phyloP scores from a whole-genome alignment of 1,284 basidiomycete genomes.

The Spongiforma sp. region DNA sequence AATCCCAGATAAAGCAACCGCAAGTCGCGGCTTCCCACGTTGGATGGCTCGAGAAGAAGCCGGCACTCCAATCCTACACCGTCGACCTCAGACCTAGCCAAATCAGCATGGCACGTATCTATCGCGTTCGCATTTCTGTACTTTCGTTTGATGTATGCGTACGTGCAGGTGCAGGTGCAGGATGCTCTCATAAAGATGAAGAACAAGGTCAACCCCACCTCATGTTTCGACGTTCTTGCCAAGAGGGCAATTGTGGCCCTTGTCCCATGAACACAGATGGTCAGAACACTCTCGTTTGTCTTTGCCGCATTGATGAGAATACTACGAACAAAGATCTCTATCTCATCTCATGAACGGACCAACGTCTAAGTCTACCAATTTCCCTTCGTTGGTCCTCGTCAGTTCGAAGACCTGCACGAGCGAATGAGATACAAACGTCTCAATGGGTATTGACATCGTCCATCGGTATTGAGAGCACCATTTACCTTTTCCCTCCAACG shows the following conservation, averaged over 20 bases:
- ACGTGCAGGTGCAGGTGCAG: slow-evolving; percentile 68
- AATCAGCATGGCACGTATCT: slow-evolving; percentile 85
- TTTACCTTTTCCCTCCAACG: too few relatives aligned
- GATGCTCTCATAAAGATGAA: slow-evolving; percentile 99
- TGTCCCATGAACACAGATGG: slow-evolving; percentile 99
- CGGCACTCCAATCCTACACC: slow-evolving; percentile 89
- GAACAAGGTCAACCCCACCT: slow-evolving; percentile 98
- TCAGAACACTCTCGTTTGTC: slow-evolving; percentile 96
- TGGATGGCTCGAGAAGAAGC: slow-evolving; percentile 93
- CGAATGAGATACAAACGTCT: too few relatives aligned
- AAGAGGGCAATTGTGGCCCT: slow-evolving; percentile 98
- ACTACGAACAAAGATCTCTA: slow-evolving; percentile 67
- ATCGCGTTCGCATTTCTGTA: too few relatives aligned
- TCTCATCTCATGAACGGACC: too few relatives aligned
- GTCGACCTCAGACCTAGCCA: slow-evolving; percentile 96
- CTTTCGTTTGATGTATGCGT: not conserved
- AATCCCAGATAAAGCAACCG: too few relatives aligned
- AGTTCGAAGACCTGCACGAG: too few relatives aligned
- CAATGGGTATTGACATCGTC: too few relatives aligned
- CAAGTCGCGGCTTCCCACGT: too few relatives aligned
- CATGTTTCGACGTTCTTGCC: slow-evolving; percentile 95
- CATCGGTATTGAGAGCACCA: too few relatives aligned
- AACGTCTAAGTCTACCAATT: too few relatives aligned
- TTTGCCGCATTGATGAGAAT: slow-evolving; percentile 94
- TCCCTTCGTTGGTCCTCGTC: too few relatives aligned